phyloP scores from a whole-genome alignment of 2,329 filamentous ascomycete species.

The Alternaria gansuensis region DNA sequence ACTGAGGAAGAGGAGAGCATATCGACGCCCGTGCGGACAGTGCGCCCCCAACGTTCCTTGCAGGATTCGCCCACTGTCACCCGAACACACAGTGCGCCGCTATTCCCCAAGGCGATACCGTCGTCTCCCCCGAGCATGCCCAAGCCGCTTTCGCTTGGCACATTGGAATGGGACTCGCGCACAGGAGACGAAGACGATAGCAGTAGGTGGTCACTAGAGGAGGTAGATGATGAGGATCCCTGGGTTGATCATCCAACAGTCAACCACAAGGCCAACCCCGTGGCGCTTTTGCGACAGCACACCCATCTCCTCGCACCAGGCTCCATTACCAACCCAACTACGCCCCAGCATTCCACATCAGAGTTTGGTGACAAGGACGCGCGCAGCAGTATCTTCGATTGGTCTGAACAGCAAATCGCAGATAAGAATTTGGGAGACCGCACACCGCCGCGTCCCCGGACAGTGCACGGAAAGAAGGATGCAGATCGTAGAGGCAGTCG shows the following conservation, averaged over 20 bases:
- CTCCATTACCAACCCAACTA: slow-evolving; percentile 51
- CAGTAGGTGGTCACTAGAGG: slow-evolving; percentile 55
- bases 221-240: slow-evolving; percentile 49
- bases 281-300: slow-evolving; percentile 46
- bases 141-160: slow-evolving; percentile 53
- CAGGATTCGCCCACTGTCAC: slow-evolving; percentile 50
- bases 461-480: slow-evolving; percentile 79
- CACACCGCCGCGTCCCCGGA: slow-evolving; percentile 72
- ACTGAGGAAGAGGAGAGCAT: slow-evolving; percentile 62
- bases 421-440: slow-evolving; percentile 69
- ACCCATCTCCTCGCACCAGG: slow-evolving; percentile 41
- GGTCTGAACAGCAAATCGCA: slow-evolving; percentile 71
- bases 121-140: slow-evolving; percentile 59
- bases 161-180: slow-evolving; percentile 53
- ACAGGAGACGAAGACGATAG: slow-evolving; percentile 52
- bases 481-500: slow-evolving; percentile 75
- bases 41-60: slow-evolving; percentile 50
- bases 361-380: slow-evolving; percentile 54
- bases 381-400: slow-evolving; percentile 78
- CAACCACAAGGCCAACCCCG: slow-evolving; percentile 45
- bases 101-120: slow-evolving; percentile 53
- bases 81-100: slow-evolving; percentile 43
- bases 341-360: slow-evolving; percentile 50
- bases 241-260: slow-evolving; percentile 53
- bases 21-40: slow-evolving; percentile 58